Percentiles rank a stretch among this genome's conserved stretches.
Evolutionary conservation across 257 asterid species (phyloP).

Genomic region (Solanum ossicruentum): DNA sequence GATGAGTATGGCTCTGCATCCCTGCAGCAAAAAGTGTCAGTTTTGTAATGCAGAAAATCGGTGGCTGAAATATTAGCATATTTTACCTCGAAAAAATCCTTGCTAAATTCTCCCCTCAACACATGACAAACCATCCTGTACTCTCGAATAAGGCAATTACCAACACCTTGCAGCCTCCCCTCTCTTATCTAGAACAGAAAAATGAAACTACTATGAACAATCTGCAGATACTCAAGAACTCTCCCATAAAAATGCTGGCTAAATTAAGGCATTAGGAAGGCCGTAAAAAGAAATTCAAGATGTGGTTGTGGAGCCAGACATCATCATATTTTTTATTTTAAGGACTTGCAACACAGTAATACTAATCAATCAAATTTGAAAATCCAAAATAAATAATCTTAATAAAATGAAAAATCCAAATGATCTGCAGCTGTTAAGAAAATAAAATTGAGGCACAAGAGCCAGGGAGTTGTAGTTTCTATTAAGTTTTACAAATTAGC

Average conservation of each 20-base stretch:
- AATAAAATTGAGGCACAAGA: neutral
- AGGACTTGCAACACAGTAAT: neutral
- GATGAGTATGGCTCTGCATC: constrained; percentile 39
- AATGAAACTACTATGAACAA: neutral
- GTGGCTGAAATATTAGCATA: neutral
- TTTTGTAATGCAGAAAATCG: neutral
- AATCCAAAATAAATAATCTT: neutral
- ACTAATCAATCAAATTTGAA: neutral
- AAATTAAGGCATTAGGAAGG: neutral
- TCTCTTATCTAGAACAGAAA: constrained; percentile 7
- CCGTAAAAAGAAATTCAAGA: neutral
- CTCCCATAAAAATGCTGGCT: neutral
- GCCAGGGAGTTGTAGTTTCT: neutral
- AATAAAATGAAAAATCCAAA: neutral
- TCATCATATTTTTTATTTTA: neutral
- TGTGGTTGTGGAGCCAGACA: neutral
- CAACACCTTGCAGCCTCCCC: constrained; percentile 14
- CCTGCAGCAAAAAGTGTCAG: neutral
- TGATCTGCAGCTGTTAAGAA: neutral
- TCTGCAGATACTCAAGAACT: neutral
- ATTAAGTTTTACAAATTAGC: neutral
- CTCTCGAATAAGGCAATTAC: constrained; percentile 6
- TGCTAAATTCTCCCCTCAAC: constrained; percentile 7
- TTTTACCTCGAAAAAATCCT: constrained; percentile 12
- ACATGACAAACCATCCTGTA: constrained; percentile 8